Evolutionary conservation across 768 basidiomycete species (phyloP), one percentile per base, ranked within the genome.

Genomic region (Neoboletus magnificus): DNA sequence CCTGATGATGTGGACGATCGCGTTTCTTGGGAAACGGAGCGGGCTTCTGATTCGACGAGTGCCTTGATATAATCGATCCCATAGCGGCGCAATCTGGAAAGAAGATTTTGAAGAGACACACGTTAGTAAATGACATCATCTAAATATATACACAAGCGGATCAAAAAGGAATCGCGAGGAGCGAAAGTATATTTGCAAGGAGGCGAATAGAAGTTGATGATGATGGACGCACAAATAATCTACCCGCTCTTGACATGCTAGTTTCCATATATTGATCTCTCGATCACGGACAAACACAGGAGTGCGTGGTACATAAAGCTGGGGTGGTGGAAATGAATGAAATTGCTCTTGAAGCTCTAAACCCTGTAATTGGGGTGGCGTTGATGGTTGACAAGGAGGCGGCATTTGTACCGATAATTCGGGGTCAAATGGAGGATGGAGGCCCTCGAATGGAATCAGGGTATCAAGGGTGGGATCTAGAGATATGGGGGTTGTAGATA

Each of bases 231-330:
- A 71, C 69, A 71, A 46, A 57, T 57, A 71, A 50, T 71, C 70
- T 56, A 71, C 70, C 42, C 70, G 67, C 57, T 71, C 70, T 57
- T 72, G 70, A 48, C 70, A 71, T 15, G 70, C 70, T 16, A 71
- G 59, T 56, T 71, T 71, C 70, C 70, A 71, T 48, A 71, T 71
- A 52, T 71, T 71, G 61, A 72, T 65, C 43, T 71, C 70, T 22
- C 70, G 62, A 62, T 72, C 71, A 27, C 69, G 71, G 51, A 62
- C 65, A 46, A 67, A 60, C 29, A 61, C 61, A 18, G 71, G 70
- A 47, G 56, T 55, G 16, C 63, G 67, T 20, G 65, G 63, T 52
- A 67, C 63, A 60, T 69, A 69, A 40, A 68, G 59, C 11, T 62
- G 67, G 12, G 58, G 61, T 45, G 54, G 66, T 40, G 62, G 47